These are phyloP conservation scores for Daedalea quercina DNA, from an alignment of 768 basidiomycete species.

Conservation along the genomic window DNA sequence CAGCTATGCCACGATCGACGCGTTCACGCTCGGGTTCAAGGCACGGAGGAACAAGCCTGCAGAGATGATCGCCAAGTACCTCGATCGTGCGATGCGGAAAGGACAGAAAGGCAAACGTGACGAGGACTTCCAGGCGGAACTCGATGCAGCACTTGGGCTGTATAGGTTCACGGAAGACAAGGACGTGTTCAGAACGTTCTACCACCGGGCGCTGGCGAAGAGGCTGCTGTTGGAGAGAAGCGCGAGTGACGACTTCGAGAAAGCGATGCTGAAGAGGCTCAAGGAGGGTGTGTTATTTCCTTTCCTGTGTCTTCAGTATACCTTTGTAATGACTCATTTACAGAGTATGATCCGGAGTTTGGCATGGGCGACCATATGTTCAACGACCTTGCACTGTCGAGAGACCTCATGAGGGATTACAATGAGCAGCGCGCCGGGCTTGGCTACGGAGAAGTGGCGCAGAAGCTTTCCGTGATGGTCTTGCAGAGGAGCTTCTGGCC, in stretches of 20 bases:
- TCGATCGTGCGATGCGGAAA: constrained; percentile 81
- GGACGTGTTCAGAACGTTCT: constrained; percentile 91
- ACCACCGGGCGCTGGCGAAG: constrained; percentile 84
- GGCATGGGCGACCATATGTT: constrained; percentile 95
- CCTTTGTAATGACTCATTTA: background rate
- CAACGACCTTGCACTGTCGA: constrained; percentile 75
- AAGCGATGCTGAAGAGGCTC: constrained; percentile 75
- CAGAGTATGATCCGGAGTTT: constrained; percentile 95
- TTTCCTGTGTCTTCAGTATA: background rate
- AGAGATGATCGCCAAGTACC: constrained; percentile 87
- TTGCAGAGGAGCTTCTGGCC: constrained; percentile 91
- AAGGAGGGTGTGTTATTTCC: constrained; percentile 63
- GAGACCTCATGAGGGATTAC: constrained; percentile 66
- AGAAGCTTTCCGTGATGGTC: constrained; percentile 67
- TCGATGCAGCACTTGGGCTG: constrained; percentile 64
- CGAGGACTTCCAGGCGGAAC: constrained; percentile 48
- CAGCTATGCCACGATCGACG: constrained; percentile 60
- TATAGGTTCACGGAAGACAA: constrained; percentile 89
- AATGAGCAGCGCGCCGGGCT: constrained; percentile 34
- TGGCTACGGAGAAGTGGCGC: constrained; percentile 25
- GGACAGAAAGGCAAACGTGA: constrained; percentile 73
- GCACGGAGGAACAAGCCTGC: constrained; percentile 77
- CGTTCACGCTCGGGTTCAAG: constrained; percentile 71
- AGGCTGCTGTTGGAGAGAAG: constrained; percentile 77
- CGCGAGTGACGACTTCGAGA: constrained; percentile 85